Evolutionary conservation across 306 rosid genomes (phyloP).

Genomic region (Malus asiatica): DNA sequence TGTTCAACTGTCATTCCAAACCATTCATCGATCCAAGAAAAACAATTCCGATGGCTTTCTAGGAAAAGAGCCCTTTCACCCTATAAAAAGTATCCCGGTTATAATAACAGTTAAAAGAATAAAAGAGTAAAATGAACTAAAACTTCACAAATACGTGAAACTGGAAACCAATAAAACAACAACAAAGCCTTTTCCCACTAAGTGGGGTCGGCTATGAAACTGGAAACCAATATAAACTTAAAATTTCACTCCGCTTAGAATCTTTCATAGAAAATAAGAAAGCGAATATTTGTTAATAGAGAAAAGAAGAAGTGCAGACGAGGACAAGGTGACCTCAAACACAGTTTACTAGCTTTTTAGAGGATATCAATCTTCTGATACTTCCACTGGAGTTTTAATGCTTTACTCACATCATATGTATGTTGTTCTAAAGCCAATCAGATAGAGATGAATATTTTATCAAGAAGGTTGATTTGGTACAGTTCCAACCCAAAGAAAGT

Average conservation of each 20-base stretch:
- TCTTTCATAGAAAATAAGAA: neutral
- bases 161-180: neutral
- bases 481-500: too few species aligned
- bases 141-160: neutral
- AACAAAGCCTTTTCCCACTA: too few species aligned
- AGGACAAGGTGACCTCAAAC: neutral
- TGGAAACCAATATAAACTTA: neutral
- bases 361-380: too few species aligned
- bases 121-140: neutral
- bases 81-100: neutral
- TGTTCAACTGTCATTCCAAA: constrained; percentile 33
- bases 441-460: too few species aligned
- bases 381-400: too few species aligned
- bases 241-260: neutral
- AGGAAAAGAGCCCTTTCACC: constrained; percentile 40
- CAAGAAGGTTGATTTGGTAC: too few species aligned
- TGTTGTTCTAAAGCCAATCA: too few species aligned
- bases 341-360: too few species aligned
- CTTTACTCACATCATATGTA: too few species aligned
- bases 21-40: constrained; percentile 43
- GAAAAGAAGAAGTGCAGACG: neutral
- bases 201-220: too few species aligned
- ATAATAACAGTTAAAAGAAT: neutral
- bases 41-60: constrained; percentile 39
- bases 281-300: neutral